Conservation (phyloP, 2,329 filamentous ascomycete species). For the Camillea tinctor region DNA sequence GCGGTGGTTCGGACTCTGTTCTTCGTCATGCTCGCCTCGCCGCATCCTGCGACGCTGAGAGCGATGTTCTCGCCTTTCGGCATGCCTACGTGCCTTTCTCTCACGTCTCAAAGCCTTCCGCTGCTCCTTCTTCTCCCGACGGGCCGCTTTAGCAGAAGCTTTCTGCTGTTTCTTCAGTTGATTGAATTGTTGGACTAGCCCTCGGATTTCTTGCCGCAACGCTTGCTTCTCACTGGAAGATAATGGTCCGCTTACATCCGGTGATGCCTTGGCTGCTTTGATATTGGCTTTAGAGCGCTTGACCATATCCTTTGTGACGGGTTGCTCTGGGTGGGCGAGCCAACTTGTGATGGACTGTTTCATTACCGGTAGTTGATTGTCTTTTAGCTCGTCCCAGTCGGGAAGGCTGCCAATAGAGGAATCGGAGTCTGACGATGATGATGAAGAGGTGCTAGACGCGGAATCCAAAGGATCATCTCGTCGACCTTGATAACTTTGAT, state of each 20-base stretch:
- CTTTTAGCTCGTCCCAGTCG: constrained; percentile 49
- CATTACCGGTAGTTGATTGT: constrained; percentile 48
- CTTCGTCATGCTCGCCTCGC: neutral
- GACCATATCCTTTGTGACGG: constrained; percentile 46
- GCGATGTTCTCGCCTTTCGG: constrained; percentile 1
- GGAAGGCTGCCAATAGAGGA: constrained; percentile 53
- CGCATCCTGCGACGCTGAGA: constrained; percentile 1
- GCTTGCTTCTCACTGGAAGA: constrained; percentile 2
- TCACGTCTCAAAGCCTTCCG: constrained; percentile 28
- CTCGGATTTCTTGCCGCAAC: constrained; percentile 33
- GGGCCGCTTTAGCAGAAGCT: constrained; percentile 32
- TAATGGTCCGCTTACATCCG: constrained; percentile 1
- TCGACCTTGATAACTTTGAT: constrained; percentile 1
- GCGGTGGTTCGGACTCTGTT: neutral
- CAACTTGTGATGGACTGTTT: constrained; percentile 46
- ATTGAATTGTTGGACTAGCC: constrained; percentile 45
- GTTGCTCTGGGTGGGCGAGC: constrained; percentile 49
- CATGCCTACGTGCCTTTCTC: constrained; percentile 21
- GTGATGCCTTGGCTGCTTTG: constrained; percentile 35
- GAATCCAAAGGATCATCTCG: constrained; percentile 7
- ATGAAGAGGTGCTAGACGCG: constrained; percentile 28
- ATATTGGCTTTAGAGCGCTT: constrained; percentile 43
- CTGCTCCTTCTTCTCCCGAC: constrained; percentile 33
- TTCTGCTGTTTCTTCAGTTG: constrained; percentile 41
- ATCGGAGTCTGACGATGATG: constrained; percentile 36